Evolutionary conservation across 73 alveolate genomes (phyloP).

Genomic region (Paramecium pentaurelia): DNA sequence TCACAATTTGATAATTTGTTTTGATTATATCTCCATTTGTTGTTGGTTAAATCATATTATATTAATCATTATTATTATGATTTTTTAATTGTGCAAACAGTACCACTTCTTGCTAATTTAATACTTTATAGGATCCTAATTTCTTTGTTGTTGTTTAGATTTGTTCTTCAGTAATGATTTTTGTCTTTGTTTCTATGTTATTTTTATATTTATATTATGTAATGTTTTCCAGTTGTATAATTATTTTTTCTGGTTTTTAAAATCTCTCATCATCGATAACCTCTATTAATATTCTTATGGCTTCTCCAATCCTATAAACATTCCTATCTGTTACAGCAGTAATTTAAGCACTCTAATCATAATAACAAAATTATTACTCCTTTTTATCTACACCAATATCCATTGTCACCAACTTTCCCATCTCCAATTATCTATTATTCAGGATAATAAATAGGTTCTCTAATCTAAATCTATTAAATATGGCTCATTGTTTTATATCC

Average conservation of each 20-base stretch:
- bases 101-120: neutral
- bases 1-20: neutral
- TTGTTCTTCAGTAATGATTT: neutral
- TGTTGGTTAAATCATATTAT: neutral
- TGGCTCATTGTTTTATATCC: slow-evolving; percentile 1
- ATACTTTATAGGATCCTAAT: neutral
- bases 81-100: neutral
- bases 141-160: neutral
- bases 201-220: neutral
- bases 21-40: neutral
- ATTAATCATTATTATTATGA: neutral
- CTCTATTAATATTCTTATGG: neutral
- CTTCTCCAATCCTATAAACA: slow-evolving; percentile 2
- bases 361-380: neutral
- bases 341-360: neutral
- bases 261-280: neutral
- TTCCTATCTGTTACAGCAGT: neutral
- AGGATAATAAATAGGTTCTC: neutral
- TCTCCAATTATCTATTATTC: neutral
- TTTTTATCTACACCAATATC: neutral
- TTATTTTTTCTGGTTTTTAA: neutral
- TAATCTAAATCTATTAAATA: neutral
- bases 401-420: neutral
- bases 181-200: neutral
- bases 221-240: neutral